Base-by-base conservation (phyloP, 768 basidiomycete species). In the Cantharellus cinnabarinus region DNA sequence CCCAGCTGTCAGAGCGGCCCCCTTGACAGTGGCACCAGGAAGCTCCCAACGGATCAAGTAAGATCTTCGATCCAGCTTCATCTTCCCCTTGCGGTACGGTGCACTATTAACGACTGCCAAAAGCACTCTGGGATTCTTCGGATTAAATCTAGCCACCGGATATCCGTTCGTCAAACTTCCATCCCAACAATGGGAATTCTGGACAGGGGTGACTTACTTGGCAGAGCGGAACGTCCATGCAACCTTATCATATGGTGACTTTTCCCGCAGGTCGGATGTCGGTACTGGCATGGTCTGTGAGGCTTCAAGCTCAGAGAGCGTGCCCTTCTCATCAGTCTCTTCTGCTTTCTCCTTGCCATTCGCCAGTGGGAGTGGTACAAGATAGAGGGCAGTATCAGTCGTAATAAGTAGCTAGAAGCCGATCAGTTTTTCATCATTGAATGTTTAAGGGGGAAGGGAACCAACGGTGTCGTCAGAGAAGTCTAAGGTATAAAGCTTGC, bases 401-500 rank as follows among this genome's bases (percentile, higher is more conserved):
- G 52, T 57, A 5, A 59, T 41, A 3, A 56, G 52, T 35, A 62
- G 42, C 57, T 58, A 37, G 1, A n/a, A 48, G 10, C 44, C 4
- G 2, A 10, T 54, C 42, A 4, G 29, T 34, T n/a, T 20, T 37
- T 38, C 41, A 15, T 15, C 48, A 48, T 10, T 54, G 10, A 37
- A 54, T 37, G 52, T 54, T 37, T 7, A 54, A 54, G 41, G 15
- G 54, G 52, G 20, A 57, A 50, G 38, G 5, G 15, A 57, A 68
- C 74, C 60, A 66, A 87, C 87, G 29, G 75, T 78, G 5, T 76
- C 74, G 3, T 74, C 70, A 37, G 83, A 83, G 73, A 95, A 86
- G 4, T 87, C 77, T 15, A 79, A 80, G 65, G 94, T 91, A 61
- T 89, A 94, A 51, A 98, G 80, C 68, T 95, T 90, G 52, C 81